Conservation (phyloP, 768 basidiomycete genomes). For the Hericium coralloides region DNA sequence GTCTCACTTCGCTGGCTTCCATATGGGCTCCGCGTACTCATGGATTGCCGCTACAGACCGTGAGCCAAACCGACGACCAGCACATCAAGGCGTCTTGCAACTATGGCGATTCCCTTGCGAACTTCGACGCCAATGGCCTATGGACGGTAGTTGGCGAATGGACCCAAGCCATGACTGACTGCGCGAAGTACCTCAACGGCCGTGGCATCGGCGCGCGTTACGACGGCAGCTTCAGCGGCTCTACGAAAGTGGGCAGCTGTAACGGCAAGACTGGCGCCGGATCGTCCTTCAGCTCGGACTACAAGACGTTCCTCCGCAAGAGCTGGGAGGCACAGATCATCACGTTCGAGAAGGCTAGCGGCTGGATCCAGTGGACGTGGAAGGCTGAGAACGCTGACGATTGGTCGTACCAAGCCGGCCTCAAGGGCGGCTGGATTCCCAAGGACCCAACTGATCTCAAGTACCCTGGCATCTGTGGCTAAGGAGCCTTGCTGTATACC, state of each 20-base stretch:
- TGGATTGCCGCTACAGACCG: slow-evolving; percentile 25
- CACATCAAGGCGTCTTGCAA: slow-evolving; percentile 58
- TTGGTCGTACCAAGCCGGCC: slow-evolving; percentile 83
- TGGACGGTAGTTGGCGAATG: slow-evolving; percentile 90
- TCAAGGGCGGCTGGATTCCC: slow-evolving; percentile 82
- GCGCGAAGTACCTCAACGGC: slow-evolving; percentile 78
- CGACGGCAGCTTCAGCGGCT: slow-evolving; percentile 52
- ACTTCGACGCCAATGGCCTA: slow-evolving; percentile 37
- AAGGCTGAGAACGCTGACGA: slow-evolving; percentile 79
- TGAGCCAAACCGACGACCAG: slow-evolving; percentile 35
- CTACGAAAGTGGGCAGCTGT: slow-evolving; percentile 66
- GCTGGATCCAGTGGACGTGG: slow-evolving; percentile 84
- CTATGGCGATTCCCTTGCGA: slow-evolving; percentile 33
- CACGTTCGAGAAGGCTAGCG: slow-evolving; percentile 58
- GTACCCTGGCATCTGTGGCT: slow-evolving; percentile 60
- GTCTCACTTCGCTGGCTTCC: slow-evolving; percentile 12
- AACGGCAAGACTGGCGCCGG: slow-evolving; percentile 63
- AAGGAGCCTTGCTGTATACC: neutral
- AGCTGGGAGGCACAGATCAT: slow-evolving; percentile 84
- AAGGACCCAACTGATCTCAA: slow-evolving; percentile 36
- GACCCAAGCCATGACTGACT: slow-evolving; percentile 71
- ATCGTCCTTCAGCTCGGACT: slow-evolving; percentile 60
- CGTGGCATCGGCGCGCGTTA: slow-evolving; percentile 58
- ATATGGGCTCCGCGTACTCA: no score
- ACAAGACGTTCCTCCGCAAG: slow-evolving; percentile 76